Conservation (phyloP, 768 basidiomycete species). For the Lentinus brumalis region DNA sequence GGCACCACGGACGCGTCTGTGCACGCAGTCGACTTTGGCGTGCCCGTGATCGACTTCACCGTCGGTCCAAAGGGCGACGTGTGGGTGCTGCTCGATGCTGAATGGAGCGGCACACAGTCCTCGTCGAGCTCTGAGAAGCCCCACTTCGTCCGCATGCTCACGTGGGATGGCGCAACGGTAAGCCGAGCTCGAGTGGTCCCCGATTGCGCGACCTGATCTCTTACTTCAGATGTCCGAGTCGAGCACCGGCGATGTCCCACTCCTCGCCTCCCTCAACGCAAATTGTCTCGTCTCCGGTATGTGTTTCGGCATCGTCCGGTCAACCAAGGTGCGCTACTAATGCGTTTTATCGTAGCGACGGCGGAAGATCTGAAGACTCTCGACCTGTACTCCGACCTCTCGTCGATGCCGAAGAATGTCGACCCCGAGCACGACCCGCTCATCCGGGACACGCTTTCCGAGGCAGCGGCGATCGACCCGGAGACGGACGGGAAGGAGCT, state of each 20-base stretch:
- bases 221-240: constrained; percentile 39
- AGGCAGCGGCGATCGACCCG: constrained; percentile 11
- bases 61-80: constrained; percentile 39
- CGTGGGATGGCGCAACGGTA: constrained; percentile 43
- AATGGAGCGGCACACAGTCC: constrained; percentile 31
- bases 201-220: not conserved
- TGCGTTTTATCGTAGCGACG: constrained; percentile 41
- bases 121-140: not conserved
- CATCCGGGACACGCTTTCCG: constrained; percentile 30
- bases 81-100: constrained; percentile 53
- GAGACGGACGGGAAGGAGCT: constrained; percentile 32
- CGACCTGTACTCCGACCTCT: constrained; percentile 61
- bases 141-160: constrained; percentile 27
- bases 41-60: constrained; percentile 63
- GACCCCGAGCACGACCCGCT: constrained; percentile 48
- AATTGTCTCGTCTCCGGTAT: constrained; percentile 49
- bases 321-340: not conserved
- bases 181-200: constrained; percentile 1
- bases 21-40: constrained; percentile 49
- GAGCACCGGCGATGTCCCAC: constrained; percentile 25
- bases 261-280: constrained; percentile 51
- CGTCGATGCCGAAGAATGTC: constrained; percentile 60
- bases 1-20: constrained; percentile 2
- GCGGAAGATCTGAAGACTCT: constrained; percentile 50
- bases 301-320: constrained; percentile 1